Evolutionary conservation across 768 basidiomycete species (phyloP).

Genomic region (Rhodotorula diobovata): DNA sequence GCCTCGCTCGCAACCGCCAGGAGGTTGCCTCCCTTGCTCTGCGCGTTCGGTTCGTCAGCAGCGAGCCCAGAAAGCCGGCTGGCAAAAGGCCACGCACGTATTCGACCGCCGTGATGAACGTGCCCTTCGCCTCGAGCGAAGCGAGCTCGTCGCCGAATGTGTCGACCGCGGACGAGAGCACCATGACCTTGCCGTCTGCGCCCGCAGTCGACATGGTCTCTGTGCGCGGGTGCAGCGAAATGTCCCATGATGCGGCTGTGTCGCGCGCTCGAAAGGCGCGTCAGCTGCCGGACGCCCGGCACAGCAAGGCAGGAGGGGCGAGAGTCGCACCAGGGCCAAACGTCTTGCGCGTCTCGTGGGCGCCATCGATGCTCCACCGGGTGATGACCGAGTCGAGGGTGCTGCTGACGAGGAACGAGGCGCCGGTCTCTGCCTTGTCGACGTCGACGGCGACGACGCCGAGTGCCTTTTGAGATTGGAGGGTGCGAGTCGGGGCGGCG

Average conservation of each 20-base stretch:
- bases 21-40: slow-evolving; percentile 21
- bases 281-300: too few relatives aligned
- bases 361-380: slow-evolving; percentile 29
- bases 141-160: slow-evolving; percentile 34
- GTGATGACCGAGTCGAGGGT: slow-evolving; percentile 37
- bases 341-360: slow-evolving; percentile 32
- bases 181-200: slow-evolving; percentile 13
- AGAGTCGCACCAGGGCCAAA: slow-evolving; percentile 29
- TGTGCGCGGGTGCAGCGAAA: slow-evolving; percentile 28
- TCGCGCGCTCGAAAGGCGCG: neutral
- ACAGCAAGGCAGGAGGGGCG: too few relatives aligned
- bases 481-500: slow-evolving; percentile 3
- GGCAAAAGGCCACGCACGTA: slow-evolving; percentile 13
- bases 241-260: slow-evolving; percentile 33
- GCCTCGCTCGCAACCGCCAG: slow-evolving; percentile 31
- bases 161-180: slow-evolving; percentile 25
- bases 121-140: slow-evolving; percentile 23
- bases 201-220: slow-evolving; percentile 27
- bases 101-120: slow-evolving; percentile 29
- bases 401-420: slow-evolving; percentile 26
- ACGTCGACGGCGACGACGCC: slow-evolving; percentile 38
- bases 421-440: slow-evolving; percentile 18
- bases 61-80: rapidly evolving
- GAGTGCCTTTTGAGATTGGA: slow-evolving; percentile 24
- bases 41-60: neutral